Percentiles rank a stretch among this genome's conserved stretches.
Conservation (phyloP, 164 flowering plant species). For the Stephania cephalantha region DNA sequence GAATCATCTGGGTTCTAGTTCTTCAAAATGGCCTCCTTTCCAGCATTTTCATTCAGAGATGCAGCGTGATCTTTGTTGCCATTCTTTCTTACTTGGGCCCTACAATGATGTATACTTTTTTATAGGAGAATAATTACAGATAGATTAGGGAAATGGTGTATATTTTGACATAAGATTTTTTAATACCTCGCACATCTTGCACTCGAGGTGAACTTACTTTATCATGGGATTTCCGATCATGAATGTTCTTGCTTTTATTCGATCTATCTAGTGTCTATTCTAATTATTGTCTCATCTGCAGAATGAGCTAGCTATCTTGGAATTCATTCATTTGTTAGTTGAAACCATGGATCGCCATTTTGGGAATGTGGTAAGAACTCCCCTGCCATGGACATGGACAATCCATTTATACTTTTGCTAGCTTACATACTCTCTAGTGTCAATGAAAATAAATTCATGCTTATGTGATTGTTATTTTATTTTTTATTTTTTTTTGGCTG, state of each 20-base stretch:
- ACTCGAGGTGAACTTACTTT: too few species aligned
- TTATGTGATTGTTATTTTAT: background rate
- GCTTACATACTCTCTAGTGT: background rate
- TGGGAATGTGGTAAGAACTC: slow-evolving; percentile 85
- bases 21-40: too few species aligned
- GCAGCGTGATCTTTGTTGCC: too few species aligned
- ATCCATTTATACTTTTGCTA: background rate
- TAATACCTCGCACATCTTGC: too few species aligned
- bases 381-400: background rate
- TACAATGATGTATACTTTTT: too few species aligned
- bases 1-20: too few species aligned
- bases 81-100: too few species aligned
- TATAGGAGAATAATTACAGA: too few species aligned
- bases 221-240: background rate
- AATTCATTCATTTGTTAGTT: slow-evolving; percentile 85
- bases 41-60: too few species aligned
- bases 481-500: background rate
- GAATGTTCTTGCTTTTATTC: background rate
- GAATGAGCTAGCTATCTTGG: slow-evolving; percentile 97
- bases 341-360: slow-evolving; percentile 99
- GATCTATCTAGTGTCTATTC: background rate
- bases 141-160: too few species aligned
- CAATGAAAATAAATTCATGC: background rate
- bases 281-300: slow-evolving; percentile 21
- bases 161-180: too few species aligned